Percentiles rank a stretch among this genome's conserved stretches.
Conservation (phyloP, 2,329 filamentous ascomycete genomes). For the Clarireedia hainanense region DNA sequence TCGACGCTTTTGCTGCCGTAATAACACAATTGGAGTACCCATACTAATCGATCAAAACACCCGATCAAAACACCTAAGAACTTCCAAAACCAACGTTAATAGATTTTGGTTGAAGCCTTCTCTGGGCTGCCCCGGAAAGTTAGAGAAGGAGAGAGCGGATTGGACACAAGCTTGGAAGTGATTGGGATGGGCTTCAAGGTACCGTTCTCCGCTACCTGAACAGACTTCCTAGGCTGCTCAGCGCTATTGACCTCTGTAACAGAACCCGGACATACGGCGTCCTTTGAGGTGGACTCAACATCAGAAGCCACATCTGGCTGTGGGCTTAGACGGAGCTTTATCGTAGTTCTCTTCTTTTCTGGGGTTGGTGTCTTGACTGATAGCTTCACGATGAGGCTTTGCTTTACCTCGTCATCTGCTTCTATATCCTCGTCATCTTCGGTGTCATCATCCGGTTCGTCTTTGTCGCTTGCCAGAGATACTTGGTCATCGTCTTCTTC, state of each 20-base stretch:
- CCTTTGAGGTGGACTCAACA: slow-evolving; percentile 8
- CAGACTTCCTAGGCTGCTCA: slow-evolving; percentile 2
- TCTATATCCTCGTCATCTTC: slow-evolving; percentile 35
- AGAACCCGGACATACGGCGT: background rate
- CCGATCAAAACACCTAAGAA: slow-evolving; percentile 8
- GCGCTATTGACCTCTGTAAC: background rate
- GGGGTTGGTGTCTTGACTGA: slow-evolving; percentile 36
- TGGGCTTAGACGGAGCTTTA: slow-evolving; percentile 19
- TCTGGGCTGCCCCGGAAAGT: slow-evolving; percentile 56
- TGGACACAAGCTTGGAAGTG: slow-evolving; percentile 10
- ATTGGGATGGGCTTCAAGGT: slow-evolving; percentile 10
- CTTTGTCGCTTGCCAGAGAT: slow-evolving; percentile 48
- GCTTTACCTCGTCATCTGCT: slow-evolving; percentile 45
- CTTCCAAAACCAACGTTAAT: slow-evolving; percentile 20
- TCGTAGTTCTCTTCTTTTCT: slow-evolving; percentile 21
- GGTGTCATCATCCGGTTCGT: slow-evolving; percentile 46
- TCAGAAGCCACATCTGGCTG: slow-evolving; percentile 4
- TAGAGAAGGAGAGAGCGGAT: slow-evolving; percentile 28
- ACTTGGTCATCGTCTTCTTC: slow-evolving; percentile 63
- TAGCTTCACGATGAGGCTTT: slow-evolving; percentile 69
- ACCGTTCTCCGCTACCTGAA: slow-evolving; percentile 1
- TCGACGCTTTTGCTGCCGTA: background rate
- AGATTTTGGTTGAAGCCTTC: slow-evolving; percentile 35
- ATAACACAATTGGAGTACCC: background rate
- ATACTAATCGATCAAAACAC: slow-evolving; percentile 5